Evolutionary conservation across 2,329 filamentous ascomycete genomes (phyloP), one percentile per base, ranked within the genome.

Genomic region (Arthrobotrys conoides): DNA sequence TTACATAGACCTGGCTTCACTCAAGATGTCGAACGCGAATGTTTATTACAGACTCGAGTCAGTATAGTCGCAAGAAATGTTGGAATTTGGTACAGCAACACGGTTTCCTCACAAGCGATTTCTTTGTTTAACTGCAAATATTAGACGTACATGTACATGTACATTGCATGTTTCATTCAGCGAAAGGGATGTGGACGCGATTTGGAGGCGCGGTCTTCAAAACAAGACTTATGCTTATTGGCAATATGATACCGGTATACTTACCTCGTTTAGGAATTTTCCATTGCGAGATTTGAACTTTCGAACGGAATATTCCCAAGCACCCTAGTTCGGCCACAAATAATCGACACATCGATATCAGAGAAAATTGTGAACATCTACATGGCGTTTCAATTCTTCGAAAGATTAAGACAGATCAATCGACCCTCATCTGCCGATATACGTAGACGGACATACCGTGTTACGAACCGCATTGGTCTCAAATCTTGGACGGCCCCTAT

Each of bases 401-500:
- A 38, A 10, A 49, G 14, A 33, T 18, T 59, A 12, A 66, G 38
- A 44, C 12, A 44, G 16, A 76, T 41, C 10, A 41, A 59, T 22
- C 33, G 4, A 16, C 33, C n/a, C 2, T n/a, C 33, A n/a, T 1
- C 33, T 38, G 30, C 30, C 5, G 36, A 61, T 49, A 59, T 76
- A 8, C 66, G 72, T 16, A 55, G 66, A 38, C 36, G 48, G 27
- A 51, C 57, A 6, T 24, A 53, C 20, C 66, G 59, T 24, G 27
- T 67, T 24, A 61, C 49, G 2, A 66, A 67, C 18, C 33, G 38
- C 8, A 10, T 67, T 9, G 70, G 70, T 6, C 1, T 73, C 41
- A 73, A 67, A 73, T 12, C 38, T 41, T 76, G 72, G 65, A 65
- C 57, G 0, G 12, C 33, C 6, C 57, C 65, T 33, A 22, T 76